Percentiles rank a stretch among this genome's conserved stretches.
Conservation (phyloP, 2,329 filamentous ascomycete genomes). For the Diaporthe humulicola region DNA sequence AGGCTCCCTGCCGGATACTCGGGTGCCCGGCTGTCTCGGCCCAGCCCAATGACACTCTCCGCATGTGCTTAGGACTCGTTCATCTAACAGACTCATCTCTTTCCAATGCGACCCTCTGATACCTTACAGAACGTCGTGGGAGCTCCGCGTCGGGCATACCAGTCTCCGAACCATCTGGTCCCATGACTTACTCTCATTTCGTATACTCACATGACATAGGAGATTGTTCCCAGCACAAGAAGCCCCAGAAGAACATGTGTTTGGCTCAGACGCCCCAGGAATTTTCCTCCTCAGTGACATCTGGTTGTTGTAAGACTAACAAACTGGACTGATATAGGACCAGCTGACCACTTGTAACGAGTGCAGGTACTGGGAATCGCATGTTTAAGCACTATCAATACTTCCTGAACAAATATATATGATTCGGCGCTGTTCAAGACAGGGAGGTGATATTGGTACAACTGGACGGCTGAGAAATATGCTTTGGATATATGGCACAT, state of each 20-base stretch:
- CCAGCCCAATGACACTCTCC: background rate
- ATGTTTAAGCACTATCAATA: background rate
- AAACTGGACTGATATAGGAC: background rate
- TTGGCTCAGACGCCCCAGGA: background rate
- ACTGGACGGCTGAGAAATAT: background rate
- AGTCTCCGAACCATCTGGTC: background rate
- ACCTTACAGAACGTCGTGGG: background rate
- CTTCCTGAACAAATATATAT: no score
- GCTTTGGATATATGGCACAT: background rate
- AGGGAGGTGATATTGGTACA: background rate
- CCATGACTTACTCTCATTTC: background rate
- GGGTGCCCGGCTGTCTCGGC: slow-evolving; percentile 12
- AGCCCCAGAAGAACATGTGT: background rate
- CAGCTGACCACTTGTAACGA: background rate
- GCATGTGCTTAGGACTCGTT: background rate
- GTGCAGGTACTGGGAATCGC: background rate
- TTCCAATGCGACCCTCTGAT: background rate
- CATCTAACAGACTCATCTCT: background rate
- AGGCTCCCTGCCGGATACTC: background rate
- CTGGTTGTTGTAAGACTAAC: background rate
- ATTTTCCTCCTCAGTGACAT: background rate
- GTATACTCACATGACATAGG: background rate
- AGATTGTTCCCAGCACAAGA: background rate
- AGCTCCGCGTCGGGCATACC: background rate
- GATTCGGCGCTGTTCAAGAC: no score